phyloP scores from a whole-genome alignment of 352 stramenopile genomes.

The Globisporangium parvum region DNA sequence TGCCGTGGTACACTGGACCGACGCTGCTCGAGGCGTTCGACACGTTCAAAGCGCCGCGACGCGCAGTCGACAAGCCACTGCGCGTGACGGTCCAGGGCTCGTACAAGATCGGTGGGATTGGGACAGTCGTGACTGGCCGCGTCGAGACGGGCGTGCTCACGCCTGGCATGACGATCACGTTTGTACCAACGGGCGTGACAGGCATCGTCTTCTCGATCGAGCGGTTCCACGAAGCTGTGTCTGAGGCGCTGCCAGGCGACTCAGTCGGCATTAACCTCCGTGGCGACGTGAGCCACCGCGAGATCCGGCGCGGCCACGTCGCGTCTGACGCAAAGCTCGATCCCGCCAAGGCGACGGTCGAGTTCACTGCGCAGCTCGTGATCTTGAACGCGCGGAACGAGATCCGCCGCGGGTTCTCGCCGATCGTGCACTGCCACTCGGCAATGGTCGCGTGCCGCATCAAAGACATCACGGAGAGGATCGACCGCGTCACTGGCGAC shows the following conservation, averaged over 20 bases:
- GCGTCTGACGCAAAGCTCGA: conserved; percentile 92
- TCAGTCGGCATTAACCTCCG: conserved; percentile 98
- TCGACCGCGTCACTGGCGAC: conserved; percentile 95
- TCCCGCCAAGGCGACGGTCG: conserved; percentile 72
- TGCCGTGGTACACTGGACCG: conserved; percentile 96
- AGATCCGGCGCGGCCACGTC: conserved; percentile 93
- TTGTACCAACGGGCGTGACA: conserved; percentile 85
- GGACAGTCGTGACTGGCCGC: conserved; percentile 94
- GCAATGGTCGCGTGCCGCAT: conserved; percentile 96
- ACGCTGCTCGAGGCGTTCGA: conserved; percentile 92
- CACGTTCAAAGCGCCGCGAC: conserved; percentile 87
- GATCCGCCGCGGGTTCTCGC: conserved; percentile 92
- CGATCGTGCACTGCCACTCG: conserved; percentile 97
- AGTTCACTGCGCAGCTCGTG: conserved; percentile 95
- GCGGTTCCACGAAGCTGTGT: conserved; percentile 93
- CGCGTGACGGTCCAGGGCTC: conserved; percentile 95
- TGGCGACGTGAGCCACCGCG: conserved; percentile 83
- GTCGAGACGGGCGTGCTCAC: conserved; percentile 97
- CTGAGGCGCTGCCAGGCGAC: conserved; percentile 90
- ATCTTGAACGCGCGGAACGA: conserved; percentile 94
- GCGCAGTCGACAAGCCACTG: conserved; percentile 92
- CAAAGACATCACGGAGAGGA: conserved; percentile 92
- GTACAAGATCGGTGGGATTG: conserved; percentile 97
- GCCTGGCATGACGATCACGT: conserved; percentile 88
- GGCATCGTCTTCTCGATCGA: conserved; percentile 93